A percentile compares a stretch with the other conserved stretches of the same genome.
Evolutionary conservation across 2,329 filamentous ascomycete species (phyloP).

Genomic region (Aspergillus oerlinghausenensis): DNA sequence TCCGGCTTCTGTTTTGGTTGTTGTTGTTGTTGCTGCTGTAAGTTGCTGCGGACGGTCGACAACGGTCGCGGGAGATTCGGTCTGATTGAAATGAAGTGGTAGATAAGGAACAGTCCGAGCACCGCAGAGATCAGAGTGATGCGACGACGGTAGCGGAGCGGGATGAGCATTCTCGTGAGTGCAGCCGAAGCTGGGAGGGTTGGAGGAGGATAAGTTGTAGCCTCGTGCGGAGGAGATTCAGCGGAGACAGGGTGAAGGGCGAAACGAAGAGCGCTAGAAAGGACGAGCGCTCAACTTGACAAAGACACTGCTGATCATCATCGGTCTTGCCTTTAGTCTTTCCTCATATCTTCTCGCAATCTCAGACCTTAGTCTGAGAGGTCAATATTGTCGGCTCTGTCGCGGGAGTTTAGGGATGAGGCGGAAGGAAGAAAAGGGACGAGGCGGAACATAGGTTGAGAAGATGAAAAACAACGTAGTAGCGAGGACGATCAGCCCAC

Average conservation of each 20-base stretch:
- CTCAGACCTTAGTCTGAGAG: not conserved
- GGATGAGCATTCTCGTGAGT: slow-evolving; percentile 39
- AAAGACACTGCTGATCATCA: slow-evolving; percentile 4
- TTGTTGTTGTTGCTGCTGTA: slow-evolving; percentile 26
- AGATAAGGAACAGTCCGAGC: slow-evolving; percentile 52
- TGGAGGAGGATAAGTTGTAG: not conserved
- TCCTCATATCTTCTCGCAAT: not conserved
- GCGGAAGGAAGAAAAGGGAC: not conserved
- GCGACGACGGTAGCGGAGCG: slow-evolving; percentile 31
- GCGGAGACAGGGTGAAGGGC: not conserved
- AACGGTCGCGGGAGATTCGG: slow-evolving; percentile 50
- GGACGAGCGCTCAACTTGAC: slow-evolving; percentile 8
- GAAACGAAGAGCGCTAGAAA: not conserved
- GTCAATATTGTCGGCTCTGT: not conserved
- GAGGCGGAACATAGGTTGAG: not conserved
- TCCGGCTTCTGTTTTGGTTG: slow-evolving; percentile 4
- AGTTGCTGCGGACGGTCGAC: not conserved
- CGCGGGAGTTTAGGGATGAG: not conserved
- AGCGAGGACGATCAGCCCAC: not conserved
- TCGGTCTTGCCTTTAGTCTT: not conserved
- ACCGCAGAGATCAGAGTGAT: slow-evolving; percentile 49
- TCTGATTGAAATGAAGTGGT: slow-evolving; percentile 57
- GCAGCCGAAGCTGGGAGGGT: not conserved
- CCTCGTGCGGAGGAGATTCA: slow-evolving; percentile 4
- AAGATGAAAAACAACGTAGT: not conserved